Conservation (phyloP, 2,329 filamentous ascomycete species). For the Botrytis tulipae region DNA sequence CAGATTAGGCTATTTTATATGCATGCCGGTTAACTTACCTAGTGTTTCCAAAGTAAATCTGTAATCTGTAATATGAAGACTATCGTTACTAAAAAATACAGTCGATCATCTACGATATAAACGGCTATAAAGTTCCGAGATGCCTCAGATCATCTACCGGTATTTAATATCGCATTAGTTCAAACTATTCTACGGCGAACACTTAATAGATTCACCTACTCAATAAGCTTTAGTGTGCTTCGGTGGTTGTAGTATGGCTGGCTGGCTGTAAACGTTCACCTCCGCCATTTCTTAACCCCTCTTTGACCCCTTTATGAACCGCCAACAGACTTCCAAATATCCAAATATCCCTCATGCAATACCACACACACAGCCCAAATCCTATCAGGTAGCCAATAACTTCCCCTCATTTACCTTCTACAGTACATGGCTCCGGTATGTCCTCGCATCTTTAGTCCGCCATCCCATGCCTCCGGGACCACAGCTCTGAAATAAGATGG, state of each 20-base stretch:
- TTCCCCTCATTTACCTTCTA: not conserved
- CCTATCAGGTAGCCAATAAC: not conserved
- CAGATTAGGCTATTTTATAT: not conserved
- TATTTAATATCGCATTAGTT: not conserved
- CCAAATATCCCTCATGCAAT: constrained; percentile 12
- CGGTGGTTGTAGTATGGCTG: not conserved
- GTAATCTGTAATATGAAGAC: not conserved
- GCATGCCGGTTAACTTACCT: not conserved
- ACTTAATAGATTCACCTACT: not conserved
- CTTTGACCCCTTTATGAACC: not conserved
- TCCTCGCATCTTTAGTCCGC: constrained; percentile 58
- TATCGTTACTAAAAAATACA: not conserved
- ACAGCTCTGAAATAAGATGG: constrained; percentile 54
- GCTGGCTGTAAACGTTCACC: not conserved
- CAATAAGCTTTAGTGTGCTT: not conserved
- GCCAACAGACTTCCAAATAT: not conserved
- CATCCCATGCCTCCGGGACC: constrained; percentile 48
- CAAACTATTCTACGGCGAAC: not conserved
- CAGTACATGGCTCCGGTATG: constrained; percentile 35
- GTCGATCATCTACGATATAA: not conserved
- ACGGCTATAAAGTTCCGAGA: not conserved
- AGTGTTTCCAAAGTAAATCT: not conserved
- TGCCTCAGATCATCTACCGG: not conserved
- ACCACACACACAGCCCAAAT: not conserved
- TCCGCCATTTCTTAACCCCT: not conserved